A percentile compares a stretch with the other conserved stretches of the same genome.
Evolutionary conservation across 2,329 filamentous ascomycete species (phyloP).

Genomic region (Paraphaeosphaeria sporulosa): DNA sequence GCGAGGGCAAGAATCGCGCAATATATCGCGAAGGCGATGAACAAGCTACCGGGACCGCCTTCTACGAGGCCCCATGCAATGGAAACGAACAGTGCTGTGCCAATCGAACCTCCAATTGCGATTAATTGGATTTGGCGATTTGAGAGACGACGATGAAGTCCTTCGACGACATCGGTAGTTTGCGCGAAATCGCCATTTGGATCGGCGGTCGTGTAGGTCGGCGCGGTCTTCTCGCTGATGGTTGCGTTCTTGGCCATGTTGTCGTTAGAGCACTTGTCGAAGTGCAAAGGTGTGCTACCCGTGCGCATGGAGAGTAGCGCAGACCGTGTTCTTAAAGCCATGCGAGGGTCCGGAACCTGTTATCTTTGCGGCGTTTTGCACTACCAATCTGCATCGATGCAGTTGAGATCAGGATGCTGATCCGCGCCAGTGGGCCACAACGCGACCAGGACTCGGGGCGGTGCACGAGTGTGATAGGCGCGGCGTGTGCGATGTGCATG

Average conservation of each 20-base stretch:
- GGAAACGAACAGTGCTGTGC: constrained; percentile 60
- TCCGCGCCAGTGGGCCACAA: constrained; percentile 1
- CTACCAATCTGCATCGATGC: constrained; percentile 3
- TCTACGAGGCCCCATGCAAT: constrained; percentile 61
- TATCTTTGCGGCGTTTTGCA: not conserved
- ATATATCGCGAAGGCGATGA: constrained; percentile 65
- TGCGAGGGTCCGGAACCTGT: not conserved
- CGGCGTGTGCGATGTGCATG: constrained; percentile 9
- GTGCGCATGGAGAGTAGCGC: not conserved
- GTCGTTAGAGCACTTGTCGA: not conserved
- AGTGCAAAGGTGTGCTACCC: not conserved
- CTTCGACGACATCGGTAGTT: constrained; percentile 9
- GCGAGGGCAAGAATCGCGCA: constrained; percentile 61
- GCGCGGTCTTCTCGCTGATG: constrained; percentile 1
- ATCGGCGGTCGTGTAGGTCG: not conserved
- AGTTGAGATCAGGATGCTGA: not conserved
- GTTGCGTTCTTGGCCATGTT: constrained; percentile 2
- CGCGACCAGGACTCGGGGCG: not conserved
- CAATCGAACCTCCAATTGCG: constrained; percentile 37
- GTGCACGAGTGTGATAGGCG: not conserved
- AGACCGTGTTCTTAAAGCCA: not conserved
- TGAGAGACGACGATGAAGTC: constrained; percentile 17
- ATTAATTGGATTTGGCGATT: constrained; percentile 40
- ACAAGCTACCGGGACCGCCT: constrained; percentile 58
- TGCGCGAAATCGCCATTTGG: not conserved